These are phyloP conservation scores for Trametes pubescens DNA, from an alignment of 1,284 basidiomycete genomes.

Conservation along the genomic window DNA sequence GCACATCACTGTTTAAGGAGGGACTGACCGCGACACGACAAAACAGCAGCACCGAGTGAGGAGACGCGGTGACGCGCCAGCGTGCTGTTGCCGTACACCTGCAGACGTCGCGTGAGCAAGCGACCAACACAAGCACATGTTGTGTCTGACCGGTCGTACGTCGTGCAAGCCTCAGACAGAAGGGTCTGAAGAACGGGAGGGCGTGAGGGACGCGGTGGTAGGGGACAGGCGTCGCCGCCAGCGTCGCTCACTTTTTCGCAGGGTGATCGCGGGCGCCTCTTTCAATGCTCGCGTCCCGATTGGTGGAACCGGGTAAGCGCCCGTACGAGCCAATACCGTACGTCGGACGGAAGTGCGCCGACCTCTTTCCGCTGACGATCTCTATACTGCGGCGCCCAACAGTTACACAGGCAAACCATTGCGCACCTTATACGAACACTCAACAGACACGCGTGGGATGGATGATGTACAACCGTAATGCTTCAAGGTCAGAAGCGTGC, in stretches of 20 bases:
- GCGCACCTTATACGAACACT: neutral
- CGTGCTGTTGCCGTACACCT: conserved; percentile 28
- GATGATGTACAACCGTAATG: conserved; percentile 32
- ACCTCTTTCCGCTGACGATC: neutral
- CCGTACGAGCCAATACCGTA: neutral
- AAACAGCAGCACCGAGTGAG: conserved; percentile 29
- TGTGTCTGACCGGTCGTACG: conserved; percentile 13
- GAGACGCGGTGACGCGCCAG: conserved; percentile 32
- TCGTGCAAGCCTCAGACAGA: conserved; percentile 11
- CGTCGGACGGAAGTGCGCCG: neutral
- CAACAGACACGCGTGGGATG: conserved; percentile 1
- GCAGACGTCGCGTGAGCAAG: neutral
- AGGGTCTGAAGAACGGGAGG: conserved; percentile 15
- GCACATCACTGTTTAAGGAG: neutral
- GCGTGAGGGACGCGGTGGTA: conserved; percentile 27
- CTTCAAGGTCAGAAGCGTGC: conserved; percentile 30
- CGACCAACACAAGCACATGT: neutral
- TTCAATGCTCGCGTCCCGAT: conserved; percentile 16
- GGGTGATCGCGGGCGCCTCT: conserved; percentile 17
- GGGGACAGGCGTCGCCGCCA: conserved; percentile 17
- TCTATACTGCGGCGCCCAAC: no score
- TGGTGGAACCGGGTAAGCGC: conserved; percentile 15
- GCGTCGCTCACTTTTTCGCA: conserved; percentile 30
- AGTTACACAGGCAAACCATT: neutral
- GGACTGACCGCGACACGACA: conserved; percentile 57